Conservation (phyloP, 2,329 filamentous ascomycete genomes). For the Cordyceps tenuipes region DNA sequence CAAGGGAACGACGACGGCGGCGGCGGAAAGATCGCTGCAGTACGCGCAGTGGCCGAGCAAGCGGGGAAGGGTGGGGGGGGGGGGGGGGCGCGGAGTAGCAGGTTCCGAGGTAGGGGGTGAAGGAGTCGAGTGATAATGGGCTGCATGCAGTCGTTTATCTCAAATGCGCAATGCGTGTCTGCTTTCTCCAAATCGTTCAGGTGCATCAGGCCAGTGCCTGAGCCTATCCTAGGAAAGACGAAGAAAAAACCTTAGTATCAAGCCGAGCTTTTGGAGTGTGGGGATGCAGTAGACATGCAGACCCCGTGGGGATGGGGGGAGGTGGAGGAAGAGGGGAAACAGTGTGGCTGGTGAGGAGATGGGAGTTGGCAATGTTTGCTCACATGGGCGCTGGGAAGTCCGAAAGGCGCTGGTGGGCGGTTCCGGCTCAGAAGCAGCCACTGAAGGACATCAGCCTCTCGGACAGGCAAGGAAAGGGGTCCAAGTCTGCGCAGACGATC, state of each 20-base stretch:
- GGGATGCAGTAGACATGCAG: constrained; percentile 7
- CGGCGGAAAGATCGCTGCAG: neutral
- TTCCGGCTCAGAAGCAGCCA: too few relatives aligned
- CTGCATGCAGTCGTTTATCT: neutral
- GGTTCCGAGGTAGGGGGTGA: neutral
- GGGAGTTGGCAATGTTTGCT: neutral
- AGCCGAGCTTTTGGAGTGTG: constrained; percentile 12
- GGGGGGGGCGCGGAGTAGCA: neutral
- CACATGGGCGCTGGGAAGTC: too few relatives aligned
- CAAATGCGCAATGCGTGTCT: neutral
- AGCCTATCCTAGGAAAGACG: neutral
- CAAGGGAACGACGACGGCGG: neutral
- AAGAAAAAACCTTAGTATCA: constrained; percentile 7
- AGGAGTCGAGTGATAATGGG: neutral
- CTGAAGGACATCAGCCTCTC: too few relatives aligned
- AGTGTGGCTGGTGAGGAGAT: neutral
- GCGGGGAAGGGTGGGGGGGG: neutral
- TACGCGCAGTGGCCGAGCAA: neutral
- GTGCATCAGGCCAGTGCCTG: neutral
- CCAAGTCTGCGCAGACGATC: too few relatives aligned
- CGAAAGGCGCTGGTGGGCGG: too few relatives aligned
- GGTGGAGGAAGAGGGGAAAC: constrained; percentile 11
- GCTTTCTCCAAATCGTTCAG: constrained; percentile 9
- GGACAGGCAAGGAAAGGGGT: too few relatives aligned
- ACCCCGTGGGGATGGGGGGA: constrained; percentile 9